These are phyloP conservation scores for Trypanosoma platydactyli DNA, from an alignment of 208 protist species.

Conservation along the genomic window DNA sequence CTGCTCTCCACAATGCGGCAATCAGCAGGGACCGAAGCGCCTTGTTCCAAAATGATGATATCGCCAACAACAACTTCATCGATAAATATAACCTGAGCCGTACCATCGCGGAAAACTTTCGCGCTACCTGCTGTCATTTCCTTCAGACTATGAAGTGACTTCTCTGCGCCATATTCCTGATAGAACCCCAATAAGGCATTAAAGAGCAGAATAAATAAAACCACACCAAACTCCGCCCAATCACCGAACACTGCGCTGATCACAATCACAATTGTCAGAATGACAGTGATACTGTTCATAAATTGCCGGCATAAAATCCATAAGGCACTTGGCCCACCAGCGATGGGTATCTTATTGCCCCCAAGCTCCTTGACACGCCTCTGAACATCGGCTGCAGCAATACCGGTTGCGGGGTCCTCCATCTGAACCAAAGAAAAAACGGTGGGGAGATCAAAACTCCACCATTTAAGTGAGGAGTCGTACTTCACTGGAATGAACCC, in stretches of 20 bases:
- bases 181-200: conserved; percentile 88
- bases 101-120: conserved; percentile 92
- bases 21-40: conserved; percentile 94
- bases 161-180: conserved; percentile 87
- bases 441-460: conserved; percentile 62
- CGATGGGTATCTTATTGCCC: conserved; percentile 82
- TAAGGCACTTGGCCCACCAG: conserved; percentile 64
- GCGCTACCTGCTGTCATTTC: conserved; percentile 84
- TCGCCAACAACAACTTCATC: conserved; percentile 97
- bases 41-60: conserved; percentile 91
- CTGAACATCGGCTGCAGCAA: conserved; percentile 47
- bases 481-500: conserved; percentile 62
- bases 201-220: conserved; percentile 84
- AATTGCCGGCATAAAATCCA: conserved; percentile 73
- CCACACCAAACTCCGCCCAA: conserved; percentile 87
- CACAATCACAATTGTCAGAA: conserved; percentile 80
- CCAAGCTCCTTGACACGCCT: conserved; percentile 62
- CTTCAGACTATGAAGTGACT: conserved; percentile 81
- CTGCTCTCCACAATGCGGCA: conserved; percentile 91
- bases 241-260: conserved; percentile 81
- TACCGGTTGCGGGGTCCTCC: conserved; percentile 47
- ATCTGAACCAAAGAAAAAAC: conserved; percentile 78
- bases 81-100: conserved; percentile 87
- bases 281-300: conserved; percentile 85
- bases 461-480: conserved; percentile 65